Evolutionary conservation across 129 eudicot genomes (phyloP), one percentile per base, ranked within the genome.

Genomic region (Saussurea involucrata): DNA sequence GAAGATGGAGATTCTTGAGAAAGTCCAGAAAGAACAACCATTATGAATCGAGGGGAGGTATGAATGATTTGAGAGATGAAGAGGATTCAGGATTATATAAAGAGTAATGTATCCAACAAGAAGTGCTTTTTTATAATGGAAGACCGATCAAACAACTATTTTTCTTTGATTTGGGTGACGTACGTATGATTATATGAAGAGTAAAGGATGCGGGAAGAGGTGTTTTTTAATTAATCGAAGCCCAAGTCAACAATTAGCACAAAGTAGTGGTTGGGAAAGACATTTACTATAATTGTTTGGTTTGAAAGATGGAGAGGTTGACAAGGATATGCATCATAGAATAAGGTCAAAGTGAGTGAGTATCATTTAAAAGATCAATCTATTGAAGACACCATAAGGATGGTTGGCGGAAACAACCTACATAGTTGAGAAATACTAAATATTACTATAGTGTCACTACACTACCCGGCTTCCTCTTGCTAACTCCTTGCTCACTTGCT

Each of bases 11-110:
- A 12, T 76, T 33, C 65, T 24, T 57, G 22, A 6, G 20, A 31
- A 34, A 34, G 25, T 46, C 68, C 80, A 42, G 53, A 17, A 64
- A 76, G 64, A 44, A 40, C 11, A 66, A 66, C 81, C 81, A 77
- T 77, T 53, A n/a, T 53, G 61, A 53, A 53, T 17, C 8, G 8
- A 22, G 8, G 22, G 61, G n/a, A 53, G 57, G 18, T 44, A 44
- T 12, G 55, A 42, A 42, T 42, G 60, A 15, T 49, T 3, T 49
- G 21, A 17, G 21, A 49, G 22, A 53, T 5, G 22, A 53, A n/a
- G 9, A 53, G 24, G 61, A 17, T 17, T 53, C 20, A n/a, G 2
- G 60, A 17, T n/a, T 49, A 49, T 49, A 49, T 49, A n/a, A 49
- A 53, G 61, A 53, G 61, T 53, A 53, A n/a, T 53, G 61, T 53